Evolutionary conservation across 2,329 filamentous ascomycete species (phyloP).

Genomic region (Apiospora arundinis): DNA sequence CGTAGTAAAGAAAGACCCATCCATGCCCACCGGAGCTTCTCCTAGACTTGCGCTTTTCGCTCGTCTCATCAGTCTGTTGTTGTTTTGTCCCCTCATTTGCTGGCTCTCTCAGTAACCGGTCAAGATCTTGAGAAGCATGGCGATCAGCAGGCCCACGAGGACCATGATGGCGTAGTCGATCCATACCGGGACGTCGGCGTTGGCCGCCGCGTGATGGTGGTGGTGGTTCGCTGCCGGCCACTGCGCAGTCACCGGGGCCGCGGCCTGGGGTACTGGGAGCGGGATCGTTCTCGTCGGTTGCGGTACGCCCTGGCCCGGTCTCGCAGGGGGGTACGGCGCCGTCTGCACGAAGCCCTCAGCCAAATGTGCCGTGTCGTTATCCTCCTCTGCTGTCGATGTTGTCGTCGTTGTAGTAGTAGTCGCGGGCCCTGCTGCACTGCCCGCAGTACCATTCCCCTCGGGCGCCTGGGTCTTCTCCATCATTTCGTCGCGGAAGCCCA

Average conservation of each 20-base stretch:
- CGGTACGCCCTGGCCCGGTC: constrained; percentile 35
- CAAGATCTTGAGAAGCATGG: constrained; percentile 69
- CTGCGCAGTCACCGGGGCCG: constrained; percentile 27
- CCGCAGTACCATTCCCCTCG: constrained; percentile 23
- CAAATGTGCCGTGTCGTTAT: constrained; percentile 41
- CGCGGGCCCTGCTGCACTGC: constrained; percentile 23
- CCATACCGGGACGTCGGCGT: constrained; percentile 71
- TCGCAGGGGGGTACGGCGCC: constrained; percentile 37
- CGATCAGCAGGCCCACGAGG: constrained; percentile 71
- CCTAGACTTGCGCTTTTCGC: not conserved
- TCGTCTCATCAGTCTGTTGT: too few relatives aligned
- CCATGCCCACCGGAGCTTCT: not conserved
- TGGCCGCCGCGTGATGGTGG: constrained; percentile 26
- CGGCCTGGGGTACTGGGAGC: constrained; percentile 33
- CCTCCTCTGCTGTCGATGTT: constrained; percentile 7
- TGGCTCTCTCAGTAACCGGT: constrained; percentile 36
- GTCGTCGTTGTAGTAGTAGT: not conserved
- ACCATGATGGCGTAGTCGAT: constrained; percentile 82
- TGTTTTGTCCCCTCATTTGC: not conserved
- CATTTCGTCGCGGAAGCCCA: constrained; percentile 79
- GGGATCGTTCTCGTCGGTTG: constrained; percentile 38
- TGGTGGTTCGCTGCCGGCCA: constrained; percentile 34
- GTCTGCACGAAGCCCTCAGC: constrained; percentile 66
- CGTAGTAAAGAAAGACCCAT: not conserved
- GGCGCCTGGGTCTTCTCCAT: constrained; percentile 39